Evolutionary conservation across 805 yeast genomes (phyloP), one percentile per base, ranked within the genome.

Genomic region (Barnettozyma botsteinii): DNA sequence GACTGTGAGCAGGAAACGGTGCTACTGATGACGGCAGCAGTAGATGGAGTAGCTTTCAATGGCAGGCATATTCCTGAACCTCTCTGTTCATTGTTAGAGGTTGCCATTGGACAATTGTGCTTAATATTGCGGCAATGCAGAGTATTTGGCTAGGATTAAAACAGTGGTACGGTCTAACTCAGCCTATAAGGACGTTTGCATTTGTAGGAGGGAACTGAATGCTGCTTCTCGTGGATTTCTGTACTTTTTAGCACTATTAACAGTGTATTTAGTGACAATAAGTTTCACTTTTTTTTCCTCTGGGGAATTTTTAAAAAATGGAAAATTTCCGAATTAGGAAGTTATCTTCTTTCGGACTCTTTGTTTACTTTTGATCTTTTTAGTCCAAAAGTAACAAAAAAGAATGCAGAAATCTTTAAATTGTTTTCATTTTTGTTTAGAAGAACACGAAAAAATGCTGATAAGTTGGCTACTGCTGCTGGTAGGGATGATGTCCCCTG

Each of bases 11-110:
- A 15, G 21, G 36, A 32, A 33, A 37, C 35, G 36, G 22, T 29
- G 24, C 18, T 43, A 35, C 14, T 31, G 37, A 21, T 33, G 17
- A 53, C 50, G 28, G 47, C 37, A 10, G 57, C 49, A 3, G 56
- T 52, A 2, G 56, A 45, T 1, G 45, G 41, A 2, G 48, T 22
- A 1, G 49, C 55, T 42, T 52, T 53, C 26, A 36, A 26, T 8
- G 43, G 41, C 26, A 48, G 31, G 5, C 34, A 28, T 15, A 41
- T 21, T 7, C 43, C 34, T 11, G 41, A 40, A 14, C 40, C 31
- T 17, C 31, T 18, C 18, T 33, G 32, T 26, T 32, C 43, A 19
- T 22, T 40, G 23, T 15, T n/a, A 5, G 24, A 21, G 13, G 34
- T n/a, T 17, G 31, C 13, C 31, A 28, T 28, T 4, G 18, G 8